Evolutionary conservation across 495 filamentous ascomycete species (phyloP), one percentile per base, ranked within the genome.

Genomic region (Aspergillus taichungensis): DNA sequence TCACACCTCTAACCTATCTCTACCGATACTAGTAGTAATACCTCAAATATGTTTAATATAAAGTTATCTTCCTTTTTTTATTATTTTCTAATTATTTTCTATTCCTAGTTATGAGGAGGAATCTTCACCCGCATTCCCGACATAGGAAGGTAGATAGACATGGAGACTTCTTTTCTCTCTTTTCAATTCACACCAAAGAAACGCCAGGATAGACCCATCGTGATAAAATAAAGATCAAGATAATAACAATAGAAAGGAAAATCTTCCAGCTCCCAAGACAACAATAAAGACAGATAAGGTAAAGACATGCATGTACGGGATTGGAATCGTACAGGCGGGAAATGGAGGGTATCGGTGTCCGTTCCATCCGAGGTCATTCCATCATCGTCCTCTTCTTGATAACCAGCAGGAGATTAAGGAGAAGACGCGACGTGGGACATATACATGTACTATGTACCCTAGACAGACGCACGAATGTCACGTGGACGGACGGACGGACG

Each of bases 401-500:
- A n/a, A n/a, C n/a, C n/a, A n/a, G n/a, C 44, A 27, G 3, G 3
- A 24, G 18, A 24, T 24, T 24, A 24, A 24, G 1, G 4, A 24
- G 18, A 24, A 24, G 18, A 24, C 18, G 18, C 18, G 18, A 24
- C 18, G 18, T 24, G 18, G 18, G 18, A 24, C 18, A 24, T 24
- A 5, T 34, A 34, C 32, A 5, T n/a, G n/a, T n/a, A n/a, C n/a
- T 2, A 10, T 34, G 32, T 12, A 34, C 32, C 32, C 32, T 34
- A 34, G 9, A 12, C 32, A 34, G 18, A 24, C 18, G n/a, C 18
- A 30, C 44, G 42, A 38, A 47, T 49, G 49, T 42, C 51, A 53
- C 50, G 44, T 51, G 51, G 45, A 50, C 33, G 43, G 39, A 39
- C 55, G 44, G 36, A n/a, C n/a, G n/a, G 18, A 24, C 18, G 18